Evolutionary conservation across 2,329 filamentous ascomycete genomes (phyloP), one percentile per base, ranked within the genome.

Genomic region (Pseudofabraea citricarpa): DNA sequence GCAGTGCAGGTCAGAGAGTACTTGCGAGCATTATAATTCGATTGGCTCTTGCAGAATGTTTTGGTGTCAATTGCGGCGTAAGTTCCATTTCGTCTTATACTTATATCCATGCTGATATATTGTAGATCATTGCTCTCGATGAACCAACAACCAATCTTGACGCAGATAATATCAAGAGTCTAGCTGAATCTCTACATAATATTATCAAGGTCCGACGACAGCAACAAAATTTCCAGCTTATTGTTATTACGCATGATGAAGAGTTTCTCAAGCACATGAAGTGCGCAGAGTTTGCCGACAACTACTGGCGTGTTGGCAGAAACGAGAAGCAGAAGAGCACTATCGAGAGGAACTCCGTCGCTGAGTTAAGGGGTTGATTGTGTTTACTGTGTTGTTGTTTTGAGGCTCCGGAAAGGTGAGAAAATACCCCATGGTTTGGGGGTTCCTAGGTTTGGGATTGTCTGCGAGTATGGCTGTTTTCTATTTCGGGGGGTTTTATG

Each of bases 201-300:
- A 95, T 98, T 59, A 97, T 98, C 67, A 77, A 85, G 56, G 71
- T 83, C 13, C 81, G 94, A 6, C 81, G 86, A 62, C 80, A 84
- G 49, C 93, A 98, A 73, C 79, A 82, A 44, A 98, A 98, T 64
- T 96, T 98, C 66, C 94, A 98, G 71, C 79, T 98, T 44, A 93
- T 98, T 60, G 88, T 98, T 59, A 98, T 98, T 64, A 98, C 93
- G 4, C 93, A 98, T 72, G 93, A 98, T 67, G 94, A 97, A 68
- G 89, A 95, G 59, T 98, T 98, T 58, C 62, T 98, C 60, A 78
- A 85, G 43, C 81, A 90, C 59, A 98, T 98, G 93, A 83, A 90
- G 54, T 95, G 90, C 63, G 84, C 82, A 19, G 91, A 98, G 54
- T 97, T 95, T 61, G 87, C 85, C 51, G 93, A 97, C 65, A 81